Base-by-base conservation (phyloP, 805 yeast species). In the Yarrowia sp. region DNA sequence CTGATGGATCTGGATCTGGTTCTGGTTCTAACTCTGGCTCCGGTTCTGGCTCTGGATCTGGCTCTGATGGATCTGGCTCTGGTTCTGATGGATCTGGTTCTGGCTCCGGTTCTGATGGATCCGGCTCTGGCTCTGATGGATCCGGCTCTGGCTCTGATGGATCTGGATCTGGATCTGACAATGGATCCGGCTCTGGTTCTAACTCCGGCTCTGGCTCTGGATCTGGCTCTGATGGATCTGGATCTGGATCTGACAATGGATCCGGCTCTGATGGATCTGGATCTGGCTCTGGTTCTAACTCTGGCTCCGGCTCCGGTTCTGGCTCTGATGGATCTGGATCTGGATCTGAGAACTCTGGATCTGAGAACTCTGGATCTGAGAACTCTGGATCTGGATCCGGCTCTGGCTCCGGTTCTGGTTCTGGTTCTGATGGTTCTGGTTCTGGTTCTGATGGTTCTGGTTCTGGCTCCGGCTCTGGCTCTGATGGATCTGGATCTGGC, bases 301-400 rank as follows among this genome's bases (percentile, higher is more conserved):
- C 21, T 4, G 44, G 44, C 9, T 21, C 44, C 19, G 46, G 46
- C 17, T 22, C 28, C 5, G 52, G 52, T 24, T 28, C 52, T 17
- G 52, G 51, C n/a, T 46, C 26, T 8, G 38, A 28, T 22, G 28
- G 28, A 26, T 41, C 46, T 12, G 46, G 46, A 11, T 12, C 26
- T 22, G 48, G 32, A 14, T 41, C 48, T 26, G 49, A 33, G n/a
- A n/a, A n/a, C n/a, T n/a, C n/a, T n/a, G n/a, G n/a, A n/a, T n/a
- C n/a, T n/a, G n/a, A n/a, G n/a, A n/a, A n/a, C n/a, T 44, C 51
- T 28, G 54, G 54, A 1, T 32, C 54, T 21, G 54, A 28, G 7
- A 38, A 28, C 26, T 48, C 52, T 30, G 52, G 52, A 24, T 30
- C 52, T 17, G 52, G 52, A 22, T 44, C 51, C 10, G 51, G 51